Evolutionary conservation across 2,329 filamentous ascomycete species (phyloP), one percentile per base, ranked within the genome.

Genomic region (Clonostachys solani): DNA sequence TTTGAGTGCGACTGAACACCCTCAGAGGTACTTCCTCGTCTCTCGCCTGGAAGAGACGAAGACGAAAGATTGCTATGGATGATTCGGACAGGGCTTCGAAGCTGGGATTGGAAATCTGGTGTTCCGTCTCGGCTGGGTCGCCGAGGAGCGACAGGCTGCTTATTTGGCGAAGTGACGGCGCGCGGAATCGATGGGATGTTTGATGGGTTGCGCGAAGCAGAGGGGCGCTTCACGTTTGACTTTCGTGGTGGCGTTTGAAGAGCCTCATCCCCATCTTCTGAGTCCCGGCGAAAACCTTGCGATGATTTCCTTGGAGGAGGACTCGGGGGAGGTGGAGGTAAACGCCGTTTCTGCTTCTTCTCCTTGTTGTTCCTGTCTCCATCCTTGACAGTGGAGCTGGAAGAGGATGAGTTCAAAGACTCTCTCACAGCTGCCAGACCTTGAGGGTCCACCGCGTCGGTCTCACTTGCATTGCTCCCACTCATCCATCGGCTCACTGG

Each of bases 81-180:
- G 51, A 84, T 58, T 6, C 77, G 75, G 19, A 76, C 59, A 3
- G 74, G 69, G 4, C 73, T 69, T 33, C 72, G 74, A 3, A 81
- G 58, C 49, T 82, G 79, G 7, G 75, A 69, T 33, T 81, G 76
- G 42, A 89, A 71, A 49, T 81, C 75, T 6, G 80, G 78, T 1
- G 83, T 83, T 19, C 84, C 84, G 56, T 87, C 81, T 61, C 86
- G 75, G 56, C 84, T 89, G 2, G 86, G 86, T 44, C 86, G 72
- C 34, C 69, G 62, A 13, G 47, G 47, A n/a, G 44, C 35, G 5
- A 35, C 12, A 34, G 16, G 29, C 16, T 33, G 40, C 34, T n/a
- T 40, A 29, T 29, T 29, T 29, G 23, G 23, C 23, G 23, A 29
- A 29, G 23, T 29, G 23, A 10, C 23, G 23, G 23, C 23, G 23